phyloP scores from a whole-genome alignment of 768 basidiomycete species.

The Nidularia pulvinata region DNA sequence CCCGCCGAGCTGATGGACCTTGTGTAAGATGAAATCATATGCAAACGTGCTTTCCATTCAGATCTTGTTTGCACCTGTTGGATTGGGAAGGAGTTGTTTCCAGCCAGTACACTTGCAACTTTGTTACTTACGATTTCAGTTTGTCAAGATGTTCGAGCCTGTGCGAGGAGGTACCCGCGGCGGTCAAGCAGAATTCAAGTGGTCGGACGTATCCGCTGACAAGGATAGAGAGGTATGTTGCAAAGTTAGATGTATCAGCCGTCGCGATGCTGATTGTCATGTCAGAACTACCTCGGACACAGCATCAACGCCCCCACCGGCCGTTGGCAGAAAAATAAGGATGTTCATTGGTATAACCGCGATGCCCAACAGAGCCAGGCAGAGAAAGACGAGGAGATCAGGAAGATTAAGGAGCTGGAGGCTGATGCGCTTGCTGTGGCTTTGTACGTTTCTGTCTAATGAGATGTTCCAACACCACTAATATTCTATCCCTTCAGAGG shows the following conservation, averaged over 20 bases:
- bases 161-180: constrained; percentile 88
- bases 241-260: constrained; percentile 5
- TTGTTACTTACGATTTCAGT: not conserved
- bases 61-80: not conserved
- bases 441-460: constrained; percentile 44
- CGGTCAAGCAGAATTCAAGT: constrained; percentile 92
- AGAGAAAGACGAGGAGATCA: constrained; percentile 72
- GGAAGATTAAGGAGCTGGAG: constrained; percentile 83
- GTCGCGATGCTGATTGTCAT: constrained; percentile 1
- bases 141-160: constrained; percentile 71
- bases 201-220: constrained; percentile 88
- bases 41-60: too few relatives aligned
- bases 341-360: constrained; percentile 93
- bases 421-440: constrained; percentile 85
- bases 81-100: not conserved
- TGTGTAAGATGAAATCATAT: too few relatives aligned
- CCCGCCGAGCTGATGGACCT: too few relatives aligned
- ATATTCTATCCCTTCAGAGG: constrained; percentile 43
- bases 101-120: not conserved
- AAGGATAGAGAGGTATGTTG: constrained; percentile 83
- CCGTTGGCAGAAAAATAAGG: constrained; percentile 97
- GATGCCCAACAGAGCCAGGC: constrained; percentile 35
- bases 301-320: constrained; percentile 95
- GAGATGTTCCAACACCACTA: too few relatives aligned
- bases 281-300: constrained; percentile 92